Conservation (phyloP, 2,329 filamentous ascomycete species). For the Coniella vitis region DNA sequence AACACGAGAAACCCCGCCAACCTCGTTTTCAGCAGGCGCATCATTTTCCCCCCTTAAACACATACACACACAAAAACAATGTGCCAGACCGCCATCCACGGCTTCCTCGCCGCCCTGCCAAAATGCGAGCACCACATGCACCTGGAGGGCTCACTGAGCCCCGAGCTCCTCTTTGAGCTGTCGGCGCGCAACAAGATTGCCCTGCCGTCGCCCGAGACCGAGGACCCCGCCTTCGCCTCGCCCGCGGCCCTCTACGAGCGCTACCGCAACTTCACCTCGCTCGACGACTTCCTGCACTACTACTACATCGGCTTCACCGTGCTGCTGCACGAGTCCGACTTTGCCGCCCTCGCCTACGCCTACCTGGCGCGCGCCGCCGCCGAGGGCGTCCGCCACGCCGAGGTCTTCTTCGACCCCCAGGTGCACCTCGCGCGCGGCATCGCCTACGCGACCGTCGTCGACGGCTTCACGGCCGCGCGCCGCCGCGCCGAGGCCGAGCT, state of each 20-base stretch:
- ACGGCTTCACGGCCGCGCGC: constrained; percentile 56
- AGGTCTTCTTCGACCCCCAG: constrained; percentile 78
- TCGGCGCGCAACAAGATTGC: constrained; percentile 58
- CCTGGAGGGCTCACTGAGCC: constrained; percentile 68
- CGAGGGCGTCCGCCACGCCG: constrained; percentile 64
- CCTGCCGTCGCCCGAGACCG: constrained; percentile 41
- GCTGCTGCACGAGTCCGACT: constrained; percentile 59
- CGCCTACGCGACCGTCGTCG: constrained; percentile 54
- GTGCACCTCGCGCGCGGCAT: constrained; percentile 61
- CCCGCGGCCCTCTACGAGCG: constrained; percentile 51
- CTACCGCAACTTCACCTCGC: constrained; percentile 60
- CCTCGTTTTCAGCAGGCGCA: neutral
- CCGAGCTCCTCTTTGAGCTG: constrained; percentile 62
- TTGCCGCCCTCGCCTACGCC: constrained; percentile 63
- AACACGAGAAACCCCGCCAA: neutral
- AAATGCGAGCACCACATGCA: constrained; percentile 82
- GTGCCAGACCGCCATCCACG: constrained; percentile 49
- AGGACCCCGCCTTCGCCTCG: constrained; percentile 58
- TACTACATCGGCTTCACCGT: constrained; percentile 73
- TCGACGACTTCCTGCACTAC: constrained; percentile 72
- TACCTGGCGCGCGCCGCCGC: constrained; percentile 60
- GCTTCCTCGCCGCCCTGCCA: constrained; percentile 58
- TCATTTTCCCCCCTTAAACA: neutral
- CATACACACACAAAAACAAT: constrained; percentile 30
- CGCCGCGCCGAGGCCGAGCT: constrained; percentile 53